Evolutionary conservation across 805 yeast species (phyloP).

Genomic region (Grigorovia yakushimaensis): DNA sequence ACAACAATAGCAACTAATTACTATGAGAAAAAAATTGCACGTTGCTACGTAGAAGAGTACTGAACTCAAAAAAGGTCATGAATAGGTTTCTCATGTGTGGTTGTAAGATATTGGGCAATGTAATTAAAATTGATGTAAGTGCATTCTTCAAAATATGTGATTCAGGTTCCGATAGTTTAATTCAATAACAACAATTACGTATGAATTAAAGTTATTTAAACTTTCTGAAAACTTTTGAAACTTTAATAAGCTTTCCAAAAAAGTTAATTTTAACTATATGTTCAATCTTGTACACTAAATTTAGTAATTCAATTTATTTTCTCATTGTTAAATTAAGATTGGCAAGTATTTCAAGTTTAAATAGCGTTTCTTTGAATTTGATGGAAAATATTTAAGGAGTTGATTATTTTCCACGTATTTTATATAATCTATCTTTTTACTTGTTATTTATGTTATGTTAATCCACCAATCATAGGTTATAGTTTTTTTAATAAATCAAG

Average conservation of each 20-base stretch:
- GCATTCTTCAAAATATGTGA: not conserved
- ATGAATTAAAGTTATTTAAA: not conserved
- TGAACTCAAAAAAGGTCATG: too few relatives aligned
- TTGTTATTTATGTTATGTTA: too few relatives aligned
- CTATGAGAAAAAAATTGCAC: too few relatives aligned
- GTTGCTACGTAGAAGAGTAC: too few relatives aligned
- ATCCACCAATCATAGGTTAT: too few relatives aligned
- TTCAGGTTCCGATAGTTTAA: not conserved
- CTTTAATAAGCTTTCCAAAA: not conserved
- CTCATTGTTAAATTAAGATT: not conserved
- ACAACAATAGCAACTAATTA: too few relatives aligned
- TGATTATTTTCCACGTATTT: not conserved
- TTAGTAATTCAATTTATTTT: too few relatives aligned
- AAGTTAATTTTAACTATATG: not conserved
- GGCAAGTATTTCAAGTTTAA: not conserved
- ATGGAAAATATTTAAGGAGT: not conserved
- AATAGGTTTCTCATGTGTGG: not conserved
- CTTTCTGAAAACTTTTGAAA: not conserved
- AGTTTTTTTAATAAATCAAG: too few relatives aligned
- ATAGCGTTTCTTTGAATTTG: not conserved
- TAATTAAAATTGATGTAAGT: not conserved
- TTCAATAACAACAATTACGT: not conserved
- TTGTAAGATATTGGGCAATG: not conserved
- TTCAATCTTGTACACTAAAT: not conserved
- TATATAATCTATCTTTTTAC: not conserved